phyloP scores from a whole-genome alignment of 257 asterid genomes.

The Plectranthus barbatus region DNA sequence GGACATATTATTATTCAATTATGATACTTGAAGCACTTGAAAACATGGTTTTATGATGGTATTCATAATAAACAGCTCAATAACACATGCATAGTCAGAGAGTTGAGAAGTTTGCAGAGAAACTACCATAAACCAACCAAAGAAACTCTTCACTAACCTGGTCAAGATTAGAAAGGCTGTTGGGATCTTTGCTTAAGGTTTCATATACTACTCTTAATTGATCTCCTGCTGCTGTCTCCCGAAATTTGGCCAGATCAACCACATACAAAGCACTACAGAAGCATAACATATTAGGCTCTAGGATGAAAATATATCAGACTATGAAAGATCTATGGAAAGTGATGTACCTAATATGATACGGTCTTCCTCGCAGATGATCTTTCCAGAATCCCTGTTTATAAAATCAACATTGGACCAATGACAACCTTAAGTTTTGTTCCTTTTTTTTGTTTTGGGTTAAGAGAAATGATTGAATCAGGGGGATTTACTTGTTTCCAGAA shows the following conservation, averaged over 20 bases:
- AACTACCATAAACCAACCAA: not conserved
- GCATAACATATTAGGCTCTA: slow-evolving; percentile 19
- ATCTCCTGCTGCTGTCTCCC: slow-evolving; percentile 99
- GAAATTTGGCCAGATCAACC: slow-evolving; percentile 84
- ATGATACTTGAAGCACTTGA: not conserved
- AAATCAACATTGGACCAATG: slow-evolving; percentile 8
- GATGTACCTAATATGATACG: slow-evolving; percentile 84
- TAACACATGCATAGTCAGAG: not conserved
- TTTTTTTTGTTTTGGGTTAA: not conserved
- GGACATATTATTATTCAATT: not conserved
- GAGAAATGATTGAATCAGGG: not conserved
- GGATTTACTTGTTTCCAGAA: slow-evolving; percentile 84
- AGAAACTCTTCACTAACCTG: slow-evolving; percentile 50
- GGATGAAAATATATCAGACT: slow-evolving; percentile 2
- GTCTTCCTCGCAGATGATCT: slow-evolving; percentile 94
- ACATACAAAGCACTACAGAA: slow-evolving; percentile 85
- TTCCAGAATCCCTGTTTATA: slow-evolving; percentile 92
- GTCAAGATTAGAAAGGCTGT: slow-evolving; percentile 96
- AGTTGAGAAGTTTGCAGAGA: not conserved
- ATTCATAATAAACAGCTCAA: not conserved
- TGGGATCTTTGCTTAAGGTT: slow-evolving; percentile 98
- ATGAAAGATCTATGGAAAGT: not conserved
- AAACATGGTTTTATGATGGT: not conserved
- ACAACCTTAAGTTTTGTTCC: not conserved
- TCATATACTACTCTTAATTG: slow-evolving; percentile 86